Evolutionary conservation across 306 rosid species (phyloP), one percentile per base, ranked within the genome.

Genomic region (Leucaena leucocephala): DNA sequence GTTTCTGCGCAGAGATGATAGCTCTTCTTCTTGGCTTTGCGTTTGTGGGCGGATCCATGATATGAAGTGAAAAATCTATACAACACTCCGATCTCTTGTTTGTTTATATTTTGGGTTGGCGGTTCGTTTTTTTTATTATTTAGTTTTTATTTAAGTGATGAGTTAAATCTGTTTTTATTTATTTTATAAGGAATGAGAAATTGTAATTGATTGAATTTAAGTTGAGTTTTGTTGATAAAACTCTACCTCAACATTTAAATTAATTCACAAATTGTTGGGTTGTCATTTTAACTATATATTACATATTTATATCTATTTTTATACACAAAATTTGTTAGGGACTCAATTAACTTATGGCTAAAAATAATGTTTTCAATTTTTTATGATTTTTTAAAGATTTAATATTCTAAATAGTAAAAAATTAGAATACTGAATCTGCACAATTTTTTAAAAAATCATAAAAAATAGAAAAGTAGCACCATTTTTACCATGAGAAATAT

Each of bases 1-100:
- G 58, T 43, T 65, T 49, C 8, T 35, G 15, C 2, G 13, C 3
- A 7, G 67, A 10, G 39, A 19, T 70, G 27, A 43, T 63, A 14
- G 59, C 80, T 33, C 3, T 70, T 76, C 78, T 77, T 72, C 54
- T 85, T 58, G 88, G 75, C 50, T 34, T 67, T 71, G 74, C 54
- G 64, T 80, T 85, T 68, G 35, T 82, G 61, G 52, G 58, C 52
- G 80, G 75, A 63, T 62, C 71, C 40, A 55, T 79, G 27, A 22
- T 85, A 27, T 79, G 63, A 82, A 45, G 72, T 66, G 48, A 14
- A 46, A 67, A 61, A 64, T 39, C 16, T 45, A 65, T 36, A 14
- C n/a, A 40, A 70, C 74, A 44, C 7, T 79, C 36, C 33, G n/a
- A 3, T 57, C 39, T 54, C 70, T 80, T 65, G 69, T 38, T 14